Base-by-base conservation (phyloP, 2,329 filamentous ascomycete species). In the Tolypocladium pustulatum region DNA sequence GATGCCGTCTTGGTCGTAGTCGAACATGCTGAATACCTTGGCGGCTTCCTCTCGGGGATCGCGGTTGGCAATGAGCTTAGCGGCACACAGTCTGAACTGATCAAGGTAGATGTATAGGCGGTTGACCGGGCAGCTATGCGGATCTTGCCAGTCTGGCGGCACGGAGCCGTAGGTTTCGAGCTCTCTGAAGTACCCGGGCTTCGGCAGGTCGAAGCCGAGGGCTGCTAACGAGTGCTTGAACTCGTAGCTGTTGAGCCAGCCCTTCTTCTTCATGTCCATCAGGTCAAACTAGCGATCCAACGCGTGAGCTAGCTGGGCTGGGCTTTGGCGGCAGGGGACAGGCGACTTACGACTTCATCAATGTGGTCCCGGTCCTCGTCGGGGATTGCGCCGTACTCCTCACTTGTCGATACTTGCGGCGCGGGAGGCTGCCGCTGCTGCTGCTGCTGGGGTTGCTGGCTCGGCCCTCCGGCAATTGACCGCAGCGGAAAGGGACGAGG, bases 181-280 rank as follows among this genome's bases (percentile, higher is more conserved):
- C 62, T 95, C 84, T 53, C 82, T 78, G 67, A 93, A 87, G 61
- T 96, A 91, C 66, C 96, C 91, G 62, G 85, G 79, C 73, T 96
- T 96, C 60, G 90, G 83, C 55, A 96, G 80, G 68, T 95, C 91
- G 77, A 97, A 97, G 63, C 94, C 94, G 1, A 99, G 85, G 4
- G 94, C 94, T 72, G 95, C 94, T 67, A 97, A 87, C 61, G 93
- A 91, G 76, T 97, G 94, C 74, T 94, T 93, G 72, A 97, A 90
- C 76, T 99, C 94, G 77, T 97, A 94, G 79, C 96, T 97, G 78
- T 97, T 93, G 70, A 99, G 90, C 73, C 89, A 86, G 54, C 87
- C 84, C 76, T 97, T 92, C 72, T 95, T 93, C 80, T 97, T 93
- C 69, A 96, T 88, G 73, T 97, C 94, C 80, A 99, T 97, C 64